Base-by-base conservation (phyloP, 2,329 filamentous ascomycete genomes). In the Cercospora nicotianae region DNA sequence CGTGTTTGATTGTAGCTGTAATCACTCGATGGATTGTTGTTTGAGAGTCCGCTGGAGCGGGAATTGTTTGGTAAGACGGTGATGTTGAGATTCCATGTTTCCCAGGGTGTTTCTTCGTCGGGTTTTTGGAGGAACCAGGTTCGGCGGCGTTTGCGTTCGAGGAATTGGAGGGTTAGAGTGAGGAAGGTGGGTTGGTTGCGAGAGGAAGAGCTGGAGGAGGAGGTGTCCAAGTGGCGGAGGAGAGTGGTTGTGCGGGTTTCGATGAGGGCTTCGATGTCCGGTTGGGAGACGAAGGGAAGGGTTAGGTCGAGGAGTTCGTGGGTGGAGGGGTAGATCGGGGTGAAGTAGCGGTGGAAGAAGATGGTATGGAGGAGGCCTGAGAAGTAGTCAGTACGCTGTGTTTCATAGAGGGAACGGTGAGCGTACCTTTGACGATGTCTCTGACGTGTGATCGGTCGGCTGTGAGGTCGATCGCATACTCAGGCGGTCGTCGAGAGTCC, bases 291-390 rank as follows among this genome's bases (percentile, higher is more conserved):
- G 76, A 92, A 91, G 62, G 95, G 94, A 30, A 98, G 87, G 36
- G 93, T 94, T 69, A 97, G 87, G 80, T 96, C 94, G 72, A 97
- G 89, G 71, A 97, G 89, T 77, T 97, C 94, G 81, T 93, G 90
- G 71, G 92, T 93, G 71, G 88, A 87, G 5, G 95, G 94, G 51
- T 87, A 84, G 74, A 97, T 87, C 67, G 92, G 90, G 66, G 93
- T 93, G 84, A 98, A 97, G 87, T 94, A 96, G 77, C 95, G 91
- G 83, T 97, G 94, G 86, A 98, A 98, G 88, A 98, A 99, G 80
- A 98, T 97, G 61, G 94, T 96, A 80, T 97, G 94, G 60, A 98
- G 87, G 79, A 97, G 91, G 71, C 91, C 94, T 96, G 61, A 1
- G 13, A 18, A 26, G 45, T 18, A n/a, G n/a, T n/a, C n/a, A n/a